Conservation (phyloP, 176 grass and related monocot genomes). For the bread wheat (Triticum aestivum) region DNA sequence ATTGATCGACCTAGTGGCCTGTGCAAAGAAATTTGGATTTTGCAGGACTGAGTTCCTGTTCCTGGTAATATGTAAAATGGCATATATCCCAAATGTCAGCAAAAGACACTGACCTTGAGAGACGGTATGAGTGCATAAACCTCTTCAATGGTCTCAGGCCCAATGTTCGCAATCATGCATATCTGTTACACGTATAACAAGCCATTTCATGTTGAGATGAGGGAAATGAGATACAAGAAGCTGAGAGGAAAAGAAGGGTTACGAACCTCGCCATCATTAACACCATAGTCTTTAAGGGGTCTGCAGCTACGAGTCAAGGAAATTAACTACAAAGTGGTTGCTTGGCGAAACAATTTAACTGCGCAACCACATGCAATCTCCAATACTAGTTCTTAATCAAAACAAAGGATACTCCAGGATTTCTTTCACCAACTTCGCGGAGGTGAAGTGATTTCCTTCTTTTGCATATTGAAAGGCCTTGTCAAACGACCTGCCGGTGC, state of each 20-base stretch:
- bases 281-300: constrained; percentile 63
- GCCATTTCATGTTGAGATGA: constrained; percentile 13
- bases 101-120: constrained; percentile 71
- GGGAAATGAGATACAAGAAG: constrained; percentile 11
- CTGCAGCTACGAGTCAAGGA: constrained; percentile 66
- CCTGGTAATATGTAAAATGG: not conserved
- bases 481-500: constrained; percentile 67
- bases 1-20: constrained; percentile 54
- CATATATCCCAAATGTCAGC: constrained; percentile 8
- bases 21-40: constrained; percentile 23
- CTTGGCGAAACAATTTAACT: constrained; percentile 13
- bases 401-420: constrained; percentile 72
- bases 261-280: constrained; percentile 85
- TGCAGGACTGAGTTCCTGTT: constrained; percentile 4
- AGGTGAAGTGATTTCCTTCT: constrained; percentile 53
- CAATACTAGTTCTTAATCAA: not conserved
- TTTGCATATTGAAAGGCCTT: constrained; percentile 88
- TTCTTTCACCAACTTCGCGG: constrained; percentile 63
- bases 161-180: constrained; percentile 89
- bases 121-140: constrained; percentile 90
- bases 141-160: constrained; percentile 72
- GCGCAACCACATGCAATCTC: constrained; percentile 8
- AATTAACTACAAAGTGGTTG: constrained; percentile 14
- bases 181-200: constrained; percentile 44
- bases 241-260: not conserved